phyloP scores from a whole-genome alignment of 495 filamentous ascomycete species.

The Neurospora sublineolata region DNA sequence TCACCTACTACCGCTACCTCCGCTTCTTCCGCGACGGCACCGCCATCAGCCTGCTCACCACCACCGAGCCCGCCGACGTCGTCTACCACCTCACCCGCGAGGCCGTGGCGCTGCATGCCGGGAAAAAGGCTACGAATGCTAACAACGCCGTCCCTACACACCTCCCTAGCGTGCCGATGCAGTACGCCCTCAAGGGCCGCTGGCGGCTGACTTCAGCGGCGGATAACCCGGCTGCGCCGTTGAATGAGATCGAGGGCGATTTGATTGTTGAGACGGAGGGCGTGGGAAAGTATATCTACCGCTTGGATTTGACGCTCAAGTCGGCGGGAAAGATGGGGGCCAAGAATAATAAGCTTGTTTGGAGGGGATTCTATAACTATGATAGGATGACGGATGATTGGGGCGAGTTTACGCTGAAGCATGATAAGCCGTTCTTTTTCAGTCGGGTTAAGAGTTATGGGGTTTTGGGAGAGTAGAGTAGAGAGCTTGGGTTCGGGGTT shows the following conservation, averaged over 20 bases:
- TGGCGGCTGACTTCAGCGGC: slow-evolving; percentile 24
- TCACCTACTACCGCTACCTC: slow-evolving; percentile 95
- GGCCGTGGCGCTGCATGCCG: slow-evolving; percentile 17
- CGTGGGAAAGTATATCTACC: slow-evolving; percentile 65
- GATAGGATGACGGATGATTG: slow-evolving; percentile 83
- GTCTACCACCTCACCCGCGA: slow-evolving; percentile 55
- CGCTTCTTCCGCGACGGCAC: slow-evolving; percentile 89
- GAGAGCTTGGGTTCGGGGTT: background rate
- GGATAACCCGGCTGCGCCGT: slow-evolving; percentile 13
- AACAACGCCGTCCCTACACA: slow-evolving; percentile 14
- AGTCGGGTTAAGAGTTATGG: slow-evolving; percentile 71
- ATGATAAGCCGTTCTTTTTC: slow-evolving; percentile 80
- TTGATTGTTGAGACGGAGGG: slow-evolving; percentile 82
- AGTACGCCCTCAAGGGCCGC: slow-evolving; percentile 26
- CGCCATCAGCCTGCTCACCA: slow-evolving; percentile 64
- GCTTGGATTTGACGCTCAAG: slow-evolving; percentile 60
- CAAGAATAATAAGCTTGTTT: slow-evolving; percentile 71
- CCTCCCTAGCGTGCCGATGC: slow-evolving; percentile 24
- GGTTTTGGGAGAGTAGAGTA: slow-evolving; percentile 19
- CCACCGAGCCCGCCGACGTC: slow-evolving; percentile 71
- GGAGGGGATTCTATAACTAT: slow-evolving; percentile 89
- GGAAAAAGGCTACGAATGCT: background rate
- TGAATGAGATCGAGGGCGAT: slow-evolving; percentile 44
- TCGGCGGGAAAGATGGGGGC: slow-evolving; percentile 40
- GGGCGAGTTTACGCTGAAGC: slow-evolving; percentile 72